Conservation (phyloP, 2,329 filamentous ascomycete species). For the Aureobasidium namibiae region DNA sequence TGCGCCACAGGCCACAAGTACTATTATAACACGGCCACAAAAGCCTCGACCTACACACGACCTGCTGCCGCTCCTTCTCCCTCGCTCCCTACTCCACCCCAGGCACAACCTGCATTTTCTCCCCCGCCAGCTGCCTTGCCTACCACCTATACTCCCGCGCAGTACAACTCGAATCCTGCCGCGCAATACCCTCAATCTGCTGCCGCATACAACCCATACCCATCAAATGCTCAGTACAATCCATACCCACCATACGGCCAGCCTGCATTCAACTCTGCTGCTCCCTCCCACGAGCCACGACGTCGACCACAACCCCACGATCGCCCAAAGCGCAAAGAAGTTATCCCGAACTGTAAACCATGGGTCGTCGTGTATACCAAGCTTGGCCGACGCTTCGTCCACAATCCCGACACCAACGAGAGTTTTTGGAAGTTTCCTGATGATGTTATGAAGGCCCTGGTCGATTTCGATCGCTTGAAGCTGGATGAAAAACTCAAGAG, state of each 20-base stretch:
- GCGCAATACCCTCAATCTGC: background rate
- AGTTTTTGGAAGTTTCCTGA: slow-evolving; percentile 95
- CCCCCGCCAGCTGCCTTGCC: background rate
- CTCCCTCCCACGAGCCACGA: slow-evolving; percentile 37
- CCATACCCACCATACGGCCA: background rate
- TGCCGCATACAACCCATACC: background rate
- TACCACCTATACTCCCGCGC: background rate
- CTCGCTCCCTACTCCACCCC: background rate
- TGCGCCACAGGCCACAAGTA: slow-evolving; percentile 53
- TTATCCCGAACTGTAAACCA: slow-evolving; percentile 72
- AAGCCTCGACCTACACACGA: slow-evolving; percentile 78
- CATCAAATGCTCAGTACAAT: background rate
- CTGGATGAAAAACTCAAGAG: slow-evolving; percentile 52
- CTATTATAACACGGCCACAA: slow-evolving; percentile 76
- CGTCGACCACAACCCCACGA: slow-evolving; percentile 64
- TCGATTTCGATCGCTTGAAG: slow-evolving; percentile 63
- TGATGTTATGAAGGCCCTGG: slow-evolving; percentile 67
- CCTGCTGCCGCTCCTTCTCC: slow-evolving; percentile 40
- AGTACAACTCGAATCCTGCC: background rate
- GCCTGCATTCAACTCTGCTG: background rate
- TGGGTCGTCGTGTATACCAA: slow-evolving; percentile 95
- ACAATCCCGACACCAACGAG: slow-evolving; percentile 76
- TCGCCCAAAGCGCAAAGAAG: slow-evolving; percentile 68
- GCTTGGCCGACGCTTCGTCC: slow-evolving; percentile 78
- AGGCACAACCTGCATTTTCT: slow-evolving; percentile 15